phyloP scores from a whole-genome alignment of 176 grass and related monocot genomes.

The Microstegium vimineum region DNA sequence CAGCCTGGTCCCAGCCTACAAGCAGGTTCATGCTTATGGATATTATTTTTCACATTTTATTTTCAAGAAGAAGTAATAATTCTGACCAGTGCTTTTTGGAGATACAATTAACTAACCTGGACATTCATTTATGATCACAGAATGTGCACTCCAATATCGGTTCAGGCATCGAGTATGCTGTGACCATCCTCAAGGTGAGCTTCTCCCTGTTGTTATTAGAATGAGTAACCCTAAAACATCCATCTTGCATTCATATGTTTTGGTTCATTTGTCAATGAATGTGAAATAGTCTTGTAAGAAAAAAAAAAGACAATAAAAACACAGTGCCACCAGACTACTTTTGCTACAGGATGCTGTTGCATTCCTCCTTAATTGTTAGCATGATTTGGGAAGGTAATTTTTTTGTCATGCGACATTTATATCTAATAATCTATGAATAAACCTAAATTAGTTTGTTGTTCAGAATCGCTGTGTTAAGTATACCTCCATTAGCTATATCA shows the following conservation, averaged over 20 bases:
- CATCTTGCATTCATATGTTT: not conserved
- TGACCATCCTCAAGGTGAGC: conserved; percentile 60
- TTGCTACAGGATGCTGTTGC: not conserved
- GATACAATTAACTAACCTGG: conserved; percentile 4
- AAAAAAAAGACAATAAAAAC: not conserved
- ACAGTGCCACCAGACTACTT: not conserved
- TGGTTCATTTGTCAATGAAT: not conserved
- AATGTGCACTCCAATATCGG: conserved; percentile 31
- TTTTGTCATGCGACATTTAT: not conserved
- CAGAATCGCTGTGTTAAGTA: not conserved
- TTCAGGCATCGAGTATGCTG: conserved; percentile 66
- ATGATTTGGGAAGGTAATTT: not conserved
- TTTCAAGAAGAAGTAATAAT: not conserved
- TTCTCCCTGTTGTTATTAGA: not conserved
- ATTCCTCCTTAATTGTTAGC: not conserved
- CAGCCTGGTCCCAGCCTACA: conserved; percentile 52
- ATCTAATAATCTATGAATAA: not conserved
- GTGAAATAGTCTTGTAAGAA: not conserved
- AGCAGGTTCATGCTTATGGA: conserved; percentile 33
- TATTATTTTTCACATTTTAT: conserved; percentile 15
- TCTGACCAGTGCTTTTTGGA: conserved; percentile 2
- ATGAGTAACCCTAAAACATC: not conserved
- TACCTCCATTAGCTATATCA: not conserved
- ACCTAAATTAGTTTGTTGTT: too few species aligned
- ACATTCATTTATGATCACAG: conserved; percentile 28